Conservation (phyloP, 352 stramenopile species). For the Globisporangium orthogonon region DNA sequence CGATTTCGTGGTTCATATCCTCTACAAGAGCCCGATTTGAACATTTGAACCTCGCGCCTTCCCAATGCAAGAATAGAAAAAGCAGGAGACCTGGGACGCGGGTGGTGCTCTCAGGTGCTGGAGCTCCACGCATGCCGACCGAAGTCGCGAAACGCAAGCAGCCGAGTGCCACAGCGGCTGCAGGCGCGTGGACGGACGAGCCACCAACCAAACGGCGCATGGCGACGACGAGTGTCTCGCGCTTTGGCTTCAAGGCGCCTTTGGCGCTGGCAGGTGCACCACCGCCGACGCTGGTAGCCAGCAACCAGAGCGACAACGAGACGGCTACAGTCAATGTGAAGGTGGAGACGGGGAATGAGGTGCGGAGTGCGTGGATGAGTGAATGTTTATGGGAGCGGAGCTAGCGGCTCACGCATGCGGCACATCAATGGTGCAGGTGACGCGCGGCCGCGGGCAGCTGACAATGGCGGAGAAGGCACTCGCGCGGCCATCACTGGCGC, state of each 20-base stretch:
- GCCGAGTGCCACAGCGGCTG: background rate
- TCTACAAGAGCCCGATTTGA: too few relatives aligned
- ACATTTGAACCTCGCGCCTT: too few relatives aligned
- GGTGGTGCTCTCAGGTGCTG: too few relatives aligned
- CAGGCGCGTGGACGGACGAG: background rate
- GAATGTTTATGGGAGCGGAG: background rate
- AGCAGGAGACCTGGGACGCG: too few relatives aligned
- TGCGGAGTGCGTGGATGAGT: background rate
- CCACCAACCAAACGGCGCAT: background rate
- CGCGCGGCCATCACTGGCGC: slow-evolving; percentile 10
- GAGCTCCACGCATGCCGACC: too few relatives aligned
- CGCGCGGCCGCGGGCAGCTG: slow-evolving; percentile 12
- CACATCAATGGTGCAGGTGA: background rate
- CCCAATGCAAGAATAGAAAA: too few relatives aligned
- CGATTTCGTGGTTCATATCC: too few relatives aligned
- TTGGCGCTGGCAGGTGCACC: background rate
- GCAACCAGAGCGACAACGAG: slow-evolving; percentile 22
- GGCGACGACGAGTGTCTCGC: slow-evolving; percentile 1
- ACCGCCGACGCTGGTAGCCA: background rate
- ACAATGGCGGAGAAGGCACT: slow-evolving; percentile 13
- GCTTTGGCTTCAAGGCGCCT: slow-evolving; percentile 26
- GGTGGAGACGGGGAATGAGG: background rate
- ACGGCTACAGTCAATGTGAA: background rate
- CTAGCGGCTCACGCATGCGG: background rate
- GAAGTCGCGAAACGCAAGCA: background rate